phyloP scores from a whole-genome alignment of 768 basidiomycete genomes.

The Kwoniella heveanensis region DNA sequence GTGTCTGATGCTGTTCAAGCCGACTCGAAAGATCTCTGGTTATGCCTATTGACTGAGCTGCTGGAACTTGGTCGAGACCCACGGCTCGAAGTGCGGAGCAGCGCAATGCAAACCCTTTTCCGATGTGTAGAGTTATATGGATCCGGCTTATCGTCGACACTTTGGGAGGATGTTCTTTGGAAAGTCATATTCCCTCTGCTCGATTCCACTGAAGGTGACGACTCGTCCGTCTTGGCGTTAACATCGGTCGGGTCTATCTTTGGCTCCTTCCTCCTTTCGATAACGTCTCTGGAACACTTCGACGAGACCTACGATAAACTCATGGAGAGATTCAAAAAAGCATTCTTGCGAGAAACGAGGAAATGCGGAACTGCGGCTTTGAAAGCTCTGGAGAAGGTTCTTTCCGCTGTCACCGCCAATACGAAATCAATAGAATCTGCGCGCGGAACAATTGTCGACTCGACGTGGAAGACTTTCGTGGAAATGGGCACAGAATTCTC shows the following conservation, averaged over 20 bases:
- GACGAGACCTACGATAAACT: constrained; percentile 73
- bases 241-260: constrained; percentile 82
- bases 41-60: constrained; percentile 82
- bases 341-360: constrained; percentile 69
- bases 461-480: constrained; percentile 71
- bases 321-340: constrained; percentile 69
- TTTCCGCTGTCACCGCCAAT: constrained; percentile 59
- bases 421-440: constrained; percentile 29
- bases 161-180: constrained; percentile 92
- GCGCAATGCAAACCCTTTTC: constrained; percentile 93
- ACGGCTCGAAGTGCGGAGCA: constrained; percentile 84
- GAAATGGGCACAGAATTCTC: constrained; percentile 62
- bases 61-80: constrained; percentile 78
- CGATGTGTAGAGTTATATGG: constrained; percentile 93
- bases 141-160: constrained; percentile 72
- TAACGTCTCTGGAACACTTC: constrained; percentile 74
- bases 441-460: constrained; percentile 59
- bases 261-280: constrained; percentile 74
- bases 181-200: constrained; percentile 84
- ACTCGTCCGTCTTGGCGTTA: constrained; percentile 81
- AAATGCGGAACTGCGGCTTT: constrained; percentile 78
- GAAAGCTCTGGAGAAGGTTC: constrained; percentile 76
- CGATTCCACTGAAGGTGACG: constrained; percentile 65
- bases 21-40: constrained; percentile 87
- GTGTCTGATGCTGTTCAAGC: constrained; percentile 93